These are phyloP conservation scores for Laburnicola sp. DNA, from an alignment of 2,329 filamentous ascomycete species.

Conservation along the genomic window DNA sequence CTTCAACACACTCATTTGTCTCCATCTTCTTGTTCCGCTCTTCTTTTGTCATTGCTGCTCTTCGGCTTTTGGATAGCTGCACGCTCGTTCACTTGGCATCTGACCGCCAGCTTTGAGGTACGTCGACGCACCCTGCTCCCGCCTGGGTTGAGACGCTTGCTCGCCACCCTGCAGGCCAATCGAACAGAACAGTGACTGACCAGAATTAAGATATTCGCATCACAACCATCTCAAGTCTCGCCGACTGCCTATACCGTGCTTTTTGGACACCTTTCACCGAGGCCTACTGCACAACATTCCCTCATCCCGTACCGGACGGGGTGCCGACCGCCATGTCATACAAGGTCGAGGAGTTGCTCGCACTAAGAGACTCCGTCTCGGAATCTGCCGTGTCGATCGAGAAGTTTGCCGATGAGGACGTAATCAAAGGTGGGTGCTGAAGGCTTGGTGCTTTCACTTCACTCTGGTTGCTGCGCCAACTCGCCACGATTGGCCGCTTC, in stretches of 20 bases:
- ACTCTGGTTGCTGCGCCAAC: not conserved
- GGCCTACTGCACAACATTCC: slow-evolving; percentile 7
- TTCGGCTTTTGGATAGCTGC: slow-evolving; percentile 46
- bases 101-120: slow-evolving; percentile 39
- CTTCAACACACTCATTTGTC: slow-evolving; percentile 44
- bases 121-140: slow-evolving; percentile 9
- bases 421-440: slow-evolving; percentile 45
- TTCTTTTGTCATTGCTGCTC: slow-evolving; percentile 45
- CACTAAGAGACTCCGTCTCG: slow-evolving; percentile 46
- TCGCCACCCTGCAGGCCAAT: not conserved
- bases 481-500: not conserved
- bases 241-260: slow-evolving; percentile 15
- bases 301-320: slow-evolving; percentile 12
- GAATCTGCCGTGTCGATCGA: slow-evolving; percentile 49
- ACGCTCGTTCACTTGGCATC: slow-evolving; percentile 34
- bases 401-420: slow-evolving; percentile 47
- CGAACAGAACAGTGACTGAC: slow-evolving; percentile 9
- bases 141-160: not conserved
- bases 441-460: not conserved
- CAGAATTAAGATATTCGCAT: slow-evolving; percentile 41
- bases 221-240: slow-evolving; percentile 41
- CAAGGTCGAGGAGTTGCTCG: slow-evolving; percentile 48
- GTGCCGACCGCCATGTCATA: slow-evolving; percentile 38
- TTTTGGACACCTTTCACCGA: slow-evolving; percentile 17
- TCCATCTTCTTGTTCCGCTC: slow-evolving; percentile 43